Conservation (phyloP, 2,329 filamentous ascomycete genomes). For the Furcasterigmium sp. region DNA sequence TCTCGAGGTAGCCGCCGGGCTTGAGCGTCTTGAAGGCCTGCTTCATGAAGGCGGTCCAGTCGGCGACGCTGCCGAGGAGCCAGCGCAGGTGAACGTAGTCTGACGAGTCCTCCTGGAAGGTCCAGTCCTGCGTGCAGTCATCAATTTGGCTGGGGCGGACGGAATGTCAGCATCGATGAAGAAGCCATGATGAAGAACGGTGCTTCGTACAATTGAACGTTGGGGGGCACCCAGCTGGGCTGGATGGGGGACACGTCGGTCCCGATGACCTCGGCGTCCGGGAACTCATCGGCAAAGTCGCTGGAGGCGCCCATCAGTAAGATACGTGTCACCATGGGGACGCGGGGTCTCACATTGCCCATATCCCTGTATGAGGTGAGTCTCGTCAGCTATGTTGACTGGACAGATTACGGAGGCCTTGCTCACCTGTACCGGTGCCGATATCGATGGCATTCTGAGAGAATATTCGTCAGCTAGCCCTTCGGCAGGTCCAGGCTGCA, state of each 20-base stretch:
- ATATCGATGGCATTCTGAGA: constrained; percentile 14
- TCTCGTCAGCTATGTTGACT: background rate
- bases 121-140: constrained; percentile 49
- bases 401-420: background rate
- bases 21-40: constrained; percentile 43
- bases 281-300: constrained; percentile 38
- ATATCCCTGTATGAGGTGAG: constrained; percentile 3
- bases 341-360: constrained; percentile 3
- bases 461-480: too few species aligned
- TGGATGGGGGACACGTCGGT: constrained; percentile 54
- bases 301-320: constrained; percentile 23
- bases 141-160: constrained; percentile 40
- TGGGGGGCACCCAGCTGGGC: constrained; percentile 50
- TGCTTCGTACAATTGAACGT: constrained; percentile 20
- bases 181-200: too few species aligned
- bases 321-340: background rate
- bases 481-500: too few species aligned
- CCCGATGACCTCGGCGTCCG: constrained; percentile 39
- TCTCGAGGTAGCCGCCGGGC: constrained; percentile 35
- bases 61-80: constrained; percentile 45
- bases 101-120: constrained; percentile 39
- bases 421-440: constrained; percentile 12
- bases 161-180: background rate
- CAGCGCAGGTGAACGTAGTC: constrained; percentile 56
- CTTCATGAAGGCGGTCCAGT: constrained; percentile 45